Conservation (phyloP, 768 basidiomycete species). For the Thelephora ganbajun region DNA sequence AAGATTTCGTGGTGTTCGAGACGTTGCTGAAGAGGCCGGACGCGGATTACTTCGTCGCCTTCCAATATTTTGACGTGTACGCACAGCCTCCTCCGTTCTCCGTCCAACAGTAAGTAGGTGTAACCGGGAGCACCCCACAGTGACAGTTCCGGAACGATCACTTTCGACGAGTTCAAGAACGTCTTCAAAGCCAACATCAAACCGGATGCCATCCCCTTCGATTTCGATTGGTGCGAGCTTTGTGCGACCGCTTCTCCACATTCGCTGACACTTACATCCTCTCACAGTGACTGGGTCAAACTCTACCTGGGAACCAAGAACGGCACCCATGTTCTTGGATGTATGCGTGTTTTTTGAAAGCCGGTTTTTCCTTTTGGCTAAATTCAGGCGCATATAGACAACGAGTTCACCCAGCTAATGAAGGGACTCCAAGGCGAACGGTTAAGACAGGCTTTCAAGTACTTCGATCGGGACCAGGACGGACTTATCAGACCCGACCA, state of each 20-base stretch:
- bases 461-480: constrained; percentile 79
- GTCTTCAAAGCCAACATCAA: constrained; percentile 76
- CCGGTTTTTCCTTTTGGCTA: background rate
- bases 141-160: constrained; percentile 84
- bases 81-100: constrained; percentile 17
- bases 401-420: constrained; percentile 97
- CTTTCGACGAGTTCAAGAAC: constrained; percentile 88
- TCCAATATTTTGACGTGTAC: constrained; percentile 91
- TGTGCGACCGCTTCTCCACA: background rate
- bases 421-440: constrained; percentile 97
- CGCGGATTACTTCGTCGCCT: constrained; percentile 94
- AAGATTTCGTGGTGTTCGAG: constrained; percentile 94
- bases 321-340: constrained; percentile 82
- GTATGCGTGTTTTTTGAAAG: constrained; percentile 30
- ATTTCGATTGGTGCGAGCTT: constrained; percentile 72
- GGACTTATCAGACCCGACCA: constrained; percentile 90
- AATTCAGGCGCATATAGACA: constrained; percentile 35
- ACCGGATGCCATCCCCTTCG: constrained; percentile 77
- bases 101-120: constrained; percentile 2
- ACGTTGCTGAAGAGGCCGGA: constrained; percentile 87
- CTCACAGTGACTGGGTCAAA: constrained; percentile 80
- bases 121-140: constrained; percentile 23
- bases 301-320: constrained; percentile 90
- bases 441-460: constrained; percentile 88
- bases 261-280: constrained; percentile 1